These are phyloP conservation scores for Helianthus annuus DNA, from an alignment of 129 eudicot species.

Conservation along the genomic window DNA sequence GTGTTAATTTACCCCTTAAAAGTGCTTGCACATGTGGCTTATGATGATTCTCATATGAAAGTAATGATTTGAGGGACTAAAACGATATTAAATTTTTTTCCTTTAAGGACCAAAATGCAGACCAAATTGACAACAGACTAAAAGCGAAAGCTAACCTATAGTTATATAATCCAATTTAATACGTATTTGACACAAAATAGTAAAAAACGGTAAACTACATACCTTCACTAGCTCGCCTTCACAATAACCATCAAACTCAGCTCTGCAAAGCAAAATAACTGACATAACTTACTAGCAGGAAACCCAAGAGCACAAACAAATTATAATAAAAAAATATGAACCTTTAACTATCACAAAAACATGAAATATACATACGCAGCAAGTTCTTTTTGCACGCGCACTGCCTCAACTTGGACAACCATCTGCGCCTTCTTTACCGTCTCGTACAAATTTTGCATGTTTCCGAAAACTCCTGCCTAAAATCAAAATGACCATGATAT, in stretches of 20 bases:
- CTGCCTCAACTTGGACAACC: conserved; percentile 97
- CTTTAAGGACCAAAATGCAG: neutral
- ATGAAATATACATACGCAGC: conserved; percentile 53
- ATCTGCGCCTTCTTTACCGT: conserved; percentile 94
- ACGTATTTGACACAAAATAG: too few species aligned
- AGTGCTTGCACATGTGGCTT: neutral
- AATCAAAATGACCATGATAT: neutral
- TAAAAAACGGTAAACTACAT: neutral
- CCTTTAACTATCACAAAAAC: neutral
- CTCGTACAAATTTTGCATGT: conserved; percentile 89
- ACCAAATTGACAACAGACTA: neutral
- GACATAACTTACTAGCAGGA: neutral
- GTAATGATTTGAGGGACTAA: neutral
- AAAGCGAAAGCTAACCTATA: neutral
- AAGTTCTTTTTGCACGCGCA: conserved; percentile 84
- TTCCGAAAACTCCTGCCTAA: conserved; percentile 51
- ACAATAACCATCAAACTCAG: conserved; percentile 96
- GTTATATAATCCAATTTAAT: too few species aligned
- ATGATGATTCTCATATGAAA: neutral
- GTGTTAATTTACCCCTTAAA: neutral
- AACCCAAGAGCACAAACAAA: neutral
- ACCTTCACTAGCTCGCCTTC: conserved; percentile 92
- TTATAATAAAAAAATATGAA: neutral
- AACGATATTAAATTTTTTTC: neutral
- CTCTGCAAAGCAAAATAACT: conserved; percentile 49